phyloP scores from a whole-genome alignment of 192 early-diverging fungal species.

The Backusella sp. region DNA sequence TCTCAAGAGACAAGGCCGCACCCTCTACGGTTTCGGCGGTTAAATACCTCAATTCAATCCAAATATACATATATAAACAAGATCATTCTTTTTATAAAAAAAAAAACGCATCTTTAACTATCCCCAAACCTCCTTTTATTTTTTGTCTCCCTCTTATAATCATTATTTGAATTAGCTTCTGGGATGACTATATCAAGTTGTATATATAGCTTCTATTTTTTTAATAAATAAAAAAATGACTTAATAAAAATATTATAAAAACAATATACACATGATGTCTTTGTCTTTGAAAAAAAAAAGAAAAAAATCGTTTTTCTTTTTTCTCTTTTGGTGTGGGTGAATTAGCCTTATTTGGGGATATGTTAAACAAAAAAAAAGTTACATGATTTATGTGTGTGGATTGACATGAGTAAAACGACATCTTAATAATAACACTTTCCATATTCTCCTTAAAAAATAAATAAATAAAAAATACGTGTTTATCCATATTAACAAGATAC shows the following conservation, averaged over 20 bases:
- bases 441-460: no score
- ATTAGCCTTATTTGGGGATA: neutral
- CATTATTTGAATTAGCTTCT: neutral
- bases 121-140: neutral
- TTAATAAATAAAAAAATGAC: neutral
- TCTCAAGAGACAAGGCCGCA: conserved; percentile 96
- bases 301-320: neutral
- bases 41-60: conserved; percentile 27
- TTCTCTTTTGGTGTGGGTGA: neutral
- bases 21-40: conserved; percentile 78
- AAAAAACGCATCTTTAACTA: neutral
- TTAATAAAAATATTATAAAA: neutral
- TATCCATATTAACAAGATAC: neutral
- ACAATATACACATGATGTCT: neutral
- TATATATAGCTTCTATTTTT: neutral
- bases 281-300: neutral
- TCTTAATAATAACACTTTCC: no score
- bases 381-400: neutral
- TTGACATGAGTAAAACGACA: neutral
- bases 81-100: neutral
- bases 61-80: neutral
- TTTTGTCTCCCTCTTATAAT: neutral
- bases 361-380: neutral
- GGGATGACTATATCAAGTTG: neutral
- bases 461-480: neutral